Evolutionary conservation across 768 basidiomycete species (phyloP).

Genomic region (Leccinum sublutescens): DNA sequence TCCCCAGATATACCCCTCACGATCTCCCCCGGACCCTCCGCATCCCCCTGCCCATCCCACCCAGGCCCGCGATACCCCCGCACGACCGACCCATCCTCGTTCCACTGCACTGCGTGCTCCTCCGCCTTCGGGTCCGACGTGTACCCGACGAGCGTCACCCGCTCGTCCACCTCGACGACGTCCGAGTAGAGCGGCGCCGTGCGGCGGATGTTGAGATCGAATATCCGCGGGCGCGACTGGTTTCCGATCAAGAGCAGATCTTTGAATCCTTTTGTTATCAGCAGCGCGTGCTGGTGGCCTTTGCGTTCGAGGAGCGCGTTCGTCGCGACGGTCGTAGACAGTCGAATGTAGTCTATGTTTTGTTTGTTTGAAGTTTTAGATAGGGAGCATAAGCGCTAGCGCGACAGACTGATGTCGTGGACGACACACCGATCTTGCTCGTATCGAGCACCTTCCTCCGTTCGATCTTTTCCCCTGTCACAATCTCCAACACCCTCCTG

Average conservation of each 20-base stretch:
- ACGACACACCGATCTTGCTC: conserved; percentile 68
- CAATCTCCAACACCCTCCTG: conserved; percentile 76
- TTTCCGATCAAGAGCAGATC: conserved; percentile 93
- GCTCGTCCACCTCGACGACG: conserved; percentile 72
- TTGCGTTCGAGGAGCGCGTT: conserved; percentile 95
- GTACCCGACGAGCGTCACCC: conserved; percentile 92
- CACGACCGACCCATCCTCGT: conserved; percentile 62
- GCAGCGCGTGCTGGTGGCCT: conserved; percentile 85
- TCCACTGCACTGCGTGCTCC: conserved; percentile 73
- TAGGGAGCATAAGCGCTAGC: background rate
- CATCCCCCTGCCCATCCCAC: conserved; percentile 67
- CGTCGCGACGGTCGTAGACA: conserved; percentile 94
- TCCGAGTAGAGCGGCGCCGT: conserved; percentile 72
- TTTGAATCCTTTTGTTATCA: conserved; percentile 90
- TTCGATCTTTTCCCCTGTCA: conserved; percentile 65
- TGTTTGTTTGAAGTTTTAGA: background rate
- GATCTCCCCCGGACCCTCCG: conserved; percentile 78
- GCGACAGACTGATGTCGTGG: too few species aligned
- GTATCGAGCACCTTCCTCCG: conserved; percentile 68
- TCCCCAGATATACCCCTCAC: conserved; percentile 85
- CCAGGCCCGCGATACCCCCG: conserved; percentile 75
- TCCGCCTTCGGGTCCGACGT: conserved; percentile 85
- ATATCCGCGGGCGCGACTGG: conserved; percentile 92
- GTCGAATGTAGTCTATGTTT: conserved; percentile 75
- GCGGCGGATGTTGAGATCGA: conserved; percentile 88